Percentiles rank a stretch among this genome's conserved stretches.
phyloP scores from a whole-genome alignment of 169 alveolate species.

The Pseudocohnilembus persalinus region DNA sequence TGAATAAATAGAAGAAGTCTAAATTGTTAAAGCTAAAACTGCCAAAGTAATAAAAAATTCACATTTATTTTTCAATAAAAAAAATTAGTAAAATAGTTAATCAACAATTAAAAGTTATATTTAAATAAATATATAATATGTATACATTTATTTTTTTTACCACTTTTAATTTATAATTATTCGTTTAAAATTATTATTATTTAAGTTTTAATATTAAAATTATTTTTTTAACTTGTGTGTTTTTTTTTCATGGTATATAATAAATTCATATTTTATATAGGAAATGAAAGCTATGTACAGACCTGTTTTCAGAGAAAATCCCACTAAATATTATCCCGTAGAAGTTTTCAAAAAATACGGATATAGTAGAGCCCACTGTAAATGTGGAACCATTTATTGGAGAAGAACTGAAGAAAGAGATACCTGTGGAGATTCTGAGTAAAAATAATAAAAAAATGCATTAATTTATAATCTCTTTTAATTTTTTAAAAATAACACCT shows the following conservation, averaged over 20 bases:
- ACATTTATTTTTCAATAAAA: no score
- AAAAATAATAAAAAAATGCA: no score
- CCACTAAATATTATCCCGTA: conserved; percentile 83
- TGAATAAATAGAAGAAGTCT: conserved; percentile 33
- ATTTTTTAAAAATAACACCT: no score
- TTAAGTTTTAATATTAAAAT: neutral
- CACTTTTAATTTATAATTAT: no score
- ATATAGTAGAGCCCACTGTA: conserved; percentile 70
- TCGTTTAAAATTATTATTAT: neutral
- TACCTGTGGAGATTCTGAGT: conserved; percentile 85
- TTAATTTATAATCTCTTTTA: no score
- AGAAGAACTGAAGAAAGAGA: conserved; percentile 58
- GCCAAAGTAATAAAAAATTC: conserved; percentile 33
- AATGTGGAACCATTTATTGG: conserved; percentile 80
- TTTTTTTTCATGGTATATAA: neutral
- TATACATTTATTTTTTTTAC: no score
- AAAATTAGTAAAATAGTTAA: no score
- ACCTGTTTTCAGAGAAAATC: conserved; percentile 76
- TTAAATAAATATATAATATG: no score
- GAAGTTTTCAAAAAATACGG: conserved; percentile 73
- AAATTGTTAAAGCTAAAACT: conserved; percentile 36
- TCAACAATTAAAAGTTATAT: no score
- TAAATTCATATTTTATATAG: conserved; percentile 51
- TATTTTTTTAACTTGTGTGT: neutral
- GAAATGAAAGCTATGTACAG: conserved; percentile 76